These are phyloP conservation scores for Metarhizium rileyi DNA, from an alignment of 2,329 filamentous ascomycete genomes.

Conservation along the genomic window DNA sequence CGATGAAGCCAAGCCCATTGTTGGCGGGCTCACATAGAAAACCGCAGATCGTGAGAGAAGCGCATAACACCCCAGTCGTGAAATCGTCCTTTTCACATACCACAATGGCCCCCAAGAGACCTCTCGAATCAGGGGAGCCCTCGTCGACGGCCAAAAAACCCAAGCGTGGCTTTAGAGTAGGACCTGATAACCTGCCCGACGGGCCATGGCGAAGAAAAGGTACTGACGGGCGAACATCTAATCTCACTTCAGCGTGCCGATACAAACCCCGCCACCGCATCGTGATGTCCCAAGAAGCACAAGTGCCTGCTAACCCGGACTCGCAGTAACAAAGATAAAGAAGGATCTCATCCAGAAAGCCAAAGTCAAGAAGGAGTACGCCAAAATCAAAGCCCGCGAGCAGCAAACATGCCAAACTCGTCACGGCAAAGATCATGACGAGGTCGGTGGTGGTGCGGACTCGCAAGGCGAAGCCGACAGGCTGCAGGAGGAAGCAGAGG, in stretches of 20 bases:
- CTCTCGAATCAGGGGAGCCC: slow-evolving; percentile 18
- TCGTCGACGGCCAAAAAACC: slow-evolving; percentile 38
- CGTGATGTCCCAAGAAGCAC: slow-evolving; percentile 1
- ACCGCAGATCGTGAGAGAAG: not conserved
- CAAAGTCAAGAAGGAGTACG: slow-evolving; percentile 86
- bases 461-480: not conserved
- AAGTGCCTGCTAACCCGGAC: slow-evolving; percentile 12
- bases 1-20: not conserved
- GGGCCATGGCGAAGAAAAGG: slow-evolving; percentile 76
- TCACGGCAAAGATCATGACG: slow-evolving; percentile 10
- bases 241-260: too few species aligned
- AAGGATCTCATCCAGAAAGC: slow-evolving; percentile 81
- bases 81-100: not conserved
- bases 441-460: slow-evolving; percentile 10
- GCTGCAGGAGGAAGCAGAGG: slow-evolving; percentile 12
- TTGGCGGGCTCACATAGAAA: not conserved
- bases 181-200: slow-evolving; percentile 83
- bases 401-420: too few species aligned
- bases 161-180: slow-evolving; percentile 71
- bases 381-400: slow-evolving; percentile 62
- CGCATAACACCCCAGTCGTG: not conserved
- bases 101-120: slow-evolving; percentile 24
- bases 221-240: too few species aligned
- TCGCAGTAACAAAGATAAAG: slow-evolving; percentile 76
- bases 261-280: too few species aligned